Percentiles rank a stretch among this genome's conserved stretches.
These are phyloP conservation scores for Agaricales sp. DNA, from an alignment of 1,284 basidiomycete species.

Conservation along the genomic window DNA sequence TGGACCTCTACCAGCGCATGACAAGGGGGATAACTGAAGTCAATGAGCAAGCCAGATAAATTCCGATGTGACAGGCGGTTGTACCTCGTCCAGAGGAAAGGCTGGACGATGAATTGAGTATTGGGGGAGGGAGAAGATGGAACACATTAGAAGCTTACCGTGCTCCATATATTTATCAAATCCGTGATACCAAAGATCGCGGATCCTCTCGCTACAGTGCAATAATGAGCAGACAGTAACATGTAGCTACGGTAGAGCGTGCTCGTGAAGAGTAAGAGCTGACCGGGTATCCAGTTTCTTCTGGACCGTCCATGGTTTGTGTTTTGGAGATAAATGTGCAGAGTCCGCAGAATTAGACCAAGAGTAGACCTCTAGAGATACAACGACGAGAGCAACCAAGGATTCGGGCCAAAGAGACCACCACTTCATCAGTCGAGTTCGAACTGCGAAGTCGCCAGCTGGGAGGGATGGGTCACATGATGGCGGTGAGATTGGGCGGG, in stretches of 20 bases:
- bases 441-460: not conserved
- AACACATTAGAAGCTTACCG: slow-evolving; percentile 41
- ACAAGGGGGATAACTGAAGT: slow-evolving; percentile 70
- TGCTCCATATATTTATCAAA: slow-evolving; percentile 71
- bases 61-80: slow-evolving; percentile 1
- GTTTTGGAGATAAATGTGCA: not conserved
- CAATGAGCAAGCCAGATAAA: slow-evolving; percentile 9
- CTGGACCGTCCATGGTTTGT: not conserved
- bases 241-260: not conserved
- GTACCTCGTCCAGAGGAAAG: slow-evolving; percentile 75
- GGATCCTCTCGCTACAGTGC: slow-evolving; percentile 50
- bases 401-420: slow-evolving; percentile 47
- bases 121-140: slow-evolving; percentile 2
- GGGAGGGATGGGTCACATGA: not conserved
- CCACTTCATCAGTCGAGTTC: slow-evolving; percentile 53
- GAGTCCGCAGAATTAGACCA: not conserved
- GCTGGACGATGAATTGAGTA: slow-evolving; percentile 29
- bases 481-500: no score
- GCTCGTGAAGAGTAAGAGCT: not conserved
- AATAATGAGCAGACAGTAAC: not conserved
- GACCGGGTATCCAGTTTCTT: not conserved
- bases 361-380: not conserved
- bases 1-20: slow-evolving; percentile 74
- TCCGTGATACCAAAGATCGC: slow-evolving; percentile 76
- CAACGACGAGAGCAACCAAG: slow-evolving; percentile 26